Evolutionary conservation across 352 stramenopile genomes (phyloP), one percentile per base, ranked within the genome.

Genomic region (Elongisporangium senticosum): DNA sequence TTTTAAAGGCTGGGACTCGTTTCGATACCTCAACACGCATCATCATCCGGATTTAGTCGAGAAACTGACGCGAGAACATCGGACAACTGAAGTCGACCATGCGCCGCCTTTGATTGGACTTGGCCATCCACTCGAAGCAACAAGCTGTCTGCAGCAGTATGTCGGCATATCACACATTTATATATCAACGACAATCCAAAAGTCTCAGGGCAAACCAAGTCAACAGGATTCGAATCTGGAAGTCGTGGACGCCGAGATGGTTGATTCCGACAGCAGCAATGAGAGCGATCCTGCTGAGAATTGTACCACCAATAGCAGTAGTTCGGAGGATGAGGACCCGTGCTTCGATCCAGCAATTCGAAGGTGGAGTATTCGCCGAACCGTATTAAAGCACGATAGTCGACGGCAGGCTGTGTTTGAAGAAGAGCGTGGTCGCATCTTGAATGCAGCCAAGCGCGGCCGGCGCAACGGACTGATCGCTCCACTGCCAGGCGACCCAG

Each of bases 391-490:
- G 49, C 52, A 43, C 5, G 61, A 79, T 61, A 65, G 50, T 0
- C 63, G 55, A n/a, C 59, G 64, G 13, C 59, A 64, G 11, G 19
- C 47, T 2, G 49, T 58, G 11, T 88, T 79, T 53, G 71, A 90
- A 24, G 48, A 59, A 19, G 73, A 88, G 50, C 76, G 78, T 7
- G 48, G 58, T 24, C 65, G 59, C 20, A 75, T 90, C 23, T 49
- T 82, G 54, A 58, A 63, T 39, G 61, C 67, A 33, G 63, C 61
- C 15, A 56, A 57, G 21, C 72, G 64, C 20, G 76, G 80, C 17
- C 60, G 80, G 40, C 72, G 80, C 28, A 79, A 88, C 49, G 76
- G 80, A 21, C 56, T 88, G 13, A 74, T 87, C n/a, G 74, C 76
- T n/a, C 74, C 77, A 7, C 61, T 88, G 4, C 67, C 74, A 20